Evolutionary conservation across 2,329 filamentous ascomycete genomes (phyloP).

Genomic region (Colletotrichum sp.): DNA sequence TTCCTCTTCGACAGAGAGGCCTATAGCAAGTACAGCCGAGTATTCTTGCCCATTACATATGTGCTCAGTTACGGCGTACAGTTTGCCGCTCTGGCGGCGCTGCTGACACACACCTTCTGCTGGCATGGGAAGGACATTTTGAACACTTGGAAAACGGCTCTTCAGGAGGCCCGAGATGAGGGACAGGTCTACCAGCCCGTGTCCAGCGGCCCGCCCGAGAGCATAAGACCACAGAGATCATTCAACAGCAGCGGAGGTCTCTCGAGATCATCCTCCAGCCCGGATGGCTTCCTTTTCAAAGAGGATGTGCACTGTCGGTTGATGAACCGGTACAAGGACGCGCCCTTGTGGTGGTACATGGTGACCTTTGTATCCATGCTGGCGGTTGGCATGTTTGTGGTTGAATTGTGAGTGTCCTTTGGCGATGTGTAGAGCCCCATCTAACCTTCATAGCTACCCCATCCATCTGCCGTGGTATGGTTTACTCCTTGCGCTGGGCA

Average conservation of each 20-base stretch:
- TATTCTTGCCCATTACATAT: constrained; percentile 87
- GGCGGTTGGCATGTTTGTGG: constrained; percentile 80
- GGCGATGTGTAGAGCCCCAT: background rate
- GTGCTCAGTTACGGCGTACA: constrained; percentile 86
- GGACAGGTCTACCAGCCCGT: constrained; percentile 61
- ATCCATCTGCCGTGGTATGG: constrained; percentile 89
- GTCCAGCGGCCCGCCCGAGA: constrained; percentile 28
- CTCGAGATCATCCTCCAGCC: constrained; percentile 42
- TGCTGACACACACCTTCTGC: constrained; percentile 81
- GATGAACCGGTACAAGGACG: constrained; percentile 84
- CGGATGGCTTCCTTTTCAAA: constrained; percentile 65
- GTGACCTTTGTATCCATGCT: constrained; percentile 78
- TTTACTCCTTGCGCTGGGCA: constrained; percentile 76
- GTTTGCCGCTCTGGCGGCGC: constrained; percentile 80
- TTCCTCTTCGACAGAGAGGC: constrained; percentile 80
- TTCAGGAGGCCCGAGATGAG: constrained; percentile 65
- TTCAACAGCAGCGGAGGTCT: constrained; percentile 24
- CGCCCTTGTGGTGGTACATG: constrained; percentile 82
- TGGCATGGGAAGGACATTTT: constrained; percentile 87
- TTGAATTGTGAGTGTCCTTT: constrained; percentile 72
- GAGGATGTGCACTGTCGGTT: constrained; percentile 86
- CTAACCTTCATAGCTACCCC: constrained; percentile 64
- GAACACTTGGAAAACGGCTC: constrained; percentile 74
- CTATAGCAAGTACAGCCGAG: constrained; percentile 81
- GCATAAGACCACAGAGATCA: constrained; percentile 8